Percentiles rank a stretch among this genome's conserved stretches.
Conservation (phyloP, 2,329 filamentous ascomycete genomes). For the Colletotrichum navitas region DNA sequence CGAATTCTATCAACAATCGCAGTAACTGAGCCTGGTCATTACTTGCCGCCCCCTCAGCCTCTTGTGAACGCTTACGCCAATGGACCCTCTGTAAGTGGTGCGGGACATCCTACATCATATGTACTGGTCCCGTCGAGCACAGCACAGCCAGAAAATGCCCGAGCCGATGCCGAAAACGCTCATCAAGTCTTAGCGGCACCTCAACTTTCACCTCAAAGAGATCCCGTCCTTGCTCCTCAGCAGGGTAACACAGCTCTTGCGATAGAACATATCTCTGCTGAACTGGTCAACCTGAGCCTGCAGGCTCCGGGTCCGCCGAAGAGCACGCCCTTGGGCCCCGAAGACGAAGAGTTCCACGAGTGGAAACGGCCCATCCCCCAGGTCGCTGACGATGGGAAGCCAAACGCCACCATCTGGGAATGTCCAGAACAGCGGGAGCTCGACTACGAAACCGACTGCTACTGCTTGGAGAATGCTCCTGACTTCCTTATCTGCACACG, state of each 20-base stretch:
- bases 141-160: background rate
- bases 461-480: slow-evolving; percentile 46
- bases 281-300: background rate
- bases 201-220: background rate
- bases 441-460: slow-evolving; percentile 51
- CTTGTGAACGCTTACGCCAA: background rate
- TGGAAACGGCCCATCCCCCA: slow-evolving; percentile 18
- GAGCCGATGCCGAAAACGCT: background rate
- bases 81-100: background rate
- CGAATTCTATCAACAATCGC: background rate
- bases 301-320: background rate
- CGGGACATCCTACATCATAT: too few species aligned
- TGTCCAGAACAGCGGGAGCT: slow-evolving; percentile 49
- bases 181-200: background rate
- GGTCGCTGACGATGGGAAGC: slow-evolving; percentile 40
- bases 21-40: background rate
- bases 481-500: slow-evolving; percentile 55
- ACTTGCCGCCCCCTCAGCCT: background rate
- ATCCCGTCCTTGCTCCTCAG: background rate
- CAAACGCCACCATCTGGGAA: slow-evolving; percentile 45
- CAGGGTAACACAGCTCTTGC: background rate
- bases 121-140: too few species aligned
- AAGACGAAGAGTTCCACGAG: slow-evolving; percentile 16
- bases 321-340: background rate
- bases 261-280: background rate